phyloP scores from a whole-genome alignment of 2,329 filamentous ascomycete genomes.

The Arachnopeziza araneosa region DNA sequence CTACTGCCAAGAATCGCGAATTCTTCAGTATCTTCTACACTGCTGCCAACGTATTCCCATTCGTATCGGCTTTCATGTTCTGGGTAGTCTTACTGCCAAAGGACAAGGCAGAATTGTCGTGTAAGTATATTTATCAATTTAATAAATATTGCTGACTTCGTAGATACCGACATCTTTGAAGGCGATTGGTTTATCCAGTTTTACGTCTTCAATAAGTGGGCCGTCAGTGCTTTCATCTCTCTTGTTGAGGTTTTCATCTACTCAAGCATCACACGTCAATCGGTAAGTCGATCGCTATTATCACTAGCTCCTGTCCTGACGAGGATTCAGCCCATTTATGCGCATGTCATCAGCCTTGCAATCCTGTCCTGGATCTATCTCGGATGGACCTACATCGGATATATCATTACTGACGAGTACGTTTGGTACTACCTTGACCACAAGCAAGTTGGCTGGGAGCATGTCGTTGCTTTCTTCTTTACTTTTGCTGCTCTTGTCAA shows the following conservation, averaged over 20 bases:
- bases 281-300: constrained; percentile 17
- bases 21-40: constrained; percentile 32
- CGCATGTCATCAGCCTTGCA: constrained; percentile 21
- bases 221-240: constrained; percentile 26
- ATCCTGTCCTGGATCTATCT: constrained; percentile 23
- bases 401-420: constrained; percentile 23
- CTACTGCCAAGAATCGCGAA: constrained; percentile 20
- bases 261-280: constrained; percentile 28
- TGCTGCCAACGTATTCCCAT: constrained; percentile 25
- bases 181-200: constrained; percentile 21
- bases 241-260: constrained; percentile 29
- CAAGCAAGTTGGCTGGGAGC: constrained; percentile 23
- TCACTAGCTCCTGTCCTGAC: constrained; percentile 7
- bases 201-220: constrained; percentile 24
- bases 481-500: constrained; percentile 17
- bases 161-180: background rate
- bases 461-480: constrained; percentile 18
- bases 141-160: constrained; percentile 12
- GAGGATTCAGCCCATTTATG: constrained; percentile 19
- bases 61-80: constrained; percentile 26
- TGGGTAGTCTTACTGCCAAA: constrained; percentile 29
- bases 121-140: constrained; percentile 9
- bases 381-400: constrained; percentile 28
- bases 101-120: constrained; percentile 16
- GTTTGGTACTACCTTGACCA: constrained; percentile 30